These are phyloP conservation scores for Erodium chrysanthum DNA, from an alignment of 441 rosid species.

Conservation along the genomic window DNA sequence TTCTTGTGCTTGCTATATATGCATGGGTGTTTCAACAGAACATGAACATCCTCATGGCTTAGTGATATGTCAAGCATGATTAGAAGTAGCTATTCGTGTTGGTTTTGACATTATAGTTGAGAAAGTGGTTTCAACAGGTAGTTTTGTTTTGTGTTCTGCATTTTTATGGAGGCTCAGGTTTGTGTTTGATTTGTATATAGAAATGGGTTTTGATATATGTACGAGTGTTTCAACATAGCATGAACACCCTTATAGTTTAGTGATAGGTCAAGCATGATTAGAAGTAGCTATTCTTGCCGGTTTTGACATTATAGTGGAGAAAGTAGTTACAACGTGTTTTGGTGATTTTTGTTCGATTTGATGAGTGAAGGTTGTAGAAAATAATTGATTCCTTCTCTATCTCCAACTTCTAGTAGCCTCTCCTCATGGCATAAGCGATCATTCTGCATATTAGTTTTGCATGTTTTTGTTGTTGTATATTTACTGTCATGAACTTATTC, in stretches of 20 bases:
- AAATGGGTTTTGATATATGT: background rate
- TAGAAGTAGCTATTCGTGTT: background rate
- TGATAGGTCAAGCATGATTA: no score
- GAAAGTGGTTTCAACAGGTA: no score
- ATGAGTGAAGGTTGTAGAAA: background rate
- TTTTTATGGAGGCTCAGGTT: conserved; percentile 38
- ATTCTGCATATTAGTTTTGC: no score
- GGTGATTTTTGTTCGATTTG: background rate
- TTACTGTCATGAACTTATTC: background rate
- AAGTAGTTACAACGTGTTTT: background rate
- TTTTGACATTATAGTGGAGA: background rate
- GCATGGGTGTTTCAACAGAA: no score
- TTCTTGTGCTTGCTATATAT: background rate
- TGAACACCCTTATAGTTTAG: no score
- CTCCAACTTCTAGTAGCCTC: no score
- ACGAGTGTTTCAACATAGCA: no score
- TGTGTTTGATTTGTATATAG: conserved; percentile 5
- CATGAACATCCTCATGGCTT: no score
- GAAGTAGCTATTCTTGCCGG: no score
- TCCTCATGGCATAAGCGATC: no score
- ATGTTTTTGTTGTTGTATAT: background rate
- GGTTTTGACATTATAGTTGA: no score
- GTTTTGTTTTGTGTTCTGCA: conserved; percentile 29
- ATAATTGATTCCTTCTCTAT: no score
- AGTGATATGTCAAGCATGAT: background rate